These are phyloP conservation scores for Xylariaceae sp. DNA, from an alignment of 2,329 filamentous ascomycete genomes.

Conservation along the genomic window DNA sequence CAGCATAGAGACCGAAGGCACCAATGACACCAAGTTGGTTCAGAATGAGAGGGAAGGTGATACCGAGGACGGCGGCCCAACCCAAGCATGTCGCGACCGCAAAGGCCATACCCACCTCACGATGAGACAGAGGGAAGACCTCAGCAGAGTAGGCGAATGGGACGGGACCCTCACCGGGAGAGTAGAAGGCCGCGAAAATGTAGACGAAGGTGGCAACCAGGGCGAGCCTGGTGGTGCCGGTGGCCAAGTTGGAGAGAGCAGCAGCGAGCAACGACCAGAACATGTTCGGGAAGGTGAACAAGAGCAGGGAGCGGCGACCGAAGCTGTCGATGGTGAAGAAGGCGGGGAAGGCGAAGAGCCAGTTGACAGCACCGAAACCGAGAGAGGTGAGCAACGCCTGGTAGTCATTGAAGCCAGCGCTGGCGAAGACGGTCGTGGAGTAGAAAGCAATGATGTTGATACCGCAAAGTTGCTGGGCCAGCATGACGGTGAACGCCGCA, in stretches of 20 bases:
- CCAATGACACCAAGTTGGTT: slow-evolving; percentile 42
- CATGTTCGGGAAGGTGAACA: slow-evolving; percentile 68
- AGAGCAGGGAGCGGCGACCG: slow-evolving; percentile 58
- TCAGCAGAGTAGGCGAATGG: slow-evolving; percentile 69
- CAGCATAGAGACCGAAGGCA: slow-evolving; percentile 46
- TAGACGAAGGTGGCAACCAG: slow-evolving; percentile 59
- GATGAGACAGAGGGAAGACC: slow-evolving; percentile 67
- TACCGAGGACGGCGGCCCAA: slow-evolving; percentile 59
- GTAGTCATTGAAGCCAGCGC: slow-evolving; percentile 55
- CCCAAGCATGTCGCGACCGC: slow-evolving; percentile 64
- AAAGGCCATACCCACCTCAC: slow-evolving; percentile 70
- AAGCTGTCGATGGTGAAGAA: slow-evolving; percentile 67
- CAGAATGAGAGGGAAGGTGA: slow-evolving; percentile 61
- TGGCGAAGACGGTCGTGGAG: slow-evolving; percentile 59
- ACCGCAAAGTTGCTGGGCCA: slow-evolving; percentile 68
- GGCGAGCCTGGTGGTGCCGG: slow-evolving; percentile 32
- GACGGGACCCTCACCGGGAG: slow-evolving; percentile 64
- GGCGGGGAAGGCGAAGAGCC: slow-evolving; percentile 63
- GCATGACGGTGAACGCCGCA: slow-evolving; percentile 78
- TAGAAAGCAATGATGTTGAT: slow-evolving; percentile 78
- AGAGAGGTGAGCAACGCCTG: slow-evolving; percentile 61
- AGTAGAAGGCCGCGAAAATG: slow-evolving; percentile 61
- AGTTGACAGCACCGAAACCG: slow-evolving; percentile 65
- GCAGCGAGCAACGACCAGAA: slow-evolving; percentile 63
- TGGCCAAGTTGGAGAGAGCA: slow-evolving; percentile 54